Percentiles rank a stretch among this genome's conserved stretches.
phyloP scores from a whole-genome alignment of 75 land plant species.

The Picea glauca region DNA sequence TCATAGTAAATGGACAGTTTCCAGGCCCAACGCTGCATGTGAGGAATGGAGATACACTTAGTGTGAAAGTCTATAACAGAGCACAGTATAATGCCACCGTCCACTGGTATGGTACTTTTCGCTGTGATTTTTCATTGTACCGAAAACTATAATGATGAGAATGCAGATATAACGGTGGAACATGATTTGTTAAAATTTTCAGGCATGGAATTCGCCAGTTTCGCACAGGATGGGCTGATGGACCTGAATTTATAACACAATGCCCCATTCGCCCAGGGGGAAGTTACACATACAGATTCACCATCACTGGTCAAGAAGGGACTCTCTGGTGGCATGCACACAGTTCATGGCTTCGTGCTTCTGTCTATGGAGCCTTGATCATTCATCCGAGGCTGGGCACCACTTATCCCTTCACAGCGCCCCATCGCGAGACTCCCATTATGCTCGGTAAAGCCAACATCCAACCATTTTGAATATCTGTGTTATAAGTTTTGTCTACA shows the following conservation, averaged over 20 bases:
- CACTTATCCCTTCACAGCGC: constrained; percentile 14
- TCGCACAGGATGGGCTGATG: constrained; percentile 14
- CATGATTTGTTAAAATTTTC: not conserved
- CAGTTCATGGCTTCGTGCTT: constrained; percentile 19
- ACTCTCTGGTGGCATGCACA: constrained; percentile 31
- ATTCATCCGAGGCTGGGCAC: constrained; percentile 15
- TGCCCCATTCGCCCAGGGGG: constrained; percentile 20
- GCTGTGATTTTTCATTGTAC: not conserved
- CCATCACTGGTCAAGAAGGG: constrained; percentile 15
- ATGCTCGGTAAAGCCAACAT: constrained; percentile 8
- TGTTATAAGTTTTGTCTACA: too few relatives aligned
- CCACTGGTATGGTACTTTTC: constrained; percentile 21
- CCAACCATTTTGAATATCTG: not conserved
- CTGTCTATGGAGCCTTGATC: constrained; percentile 19
- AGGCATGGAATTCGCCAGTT: constrained; percentile 18
- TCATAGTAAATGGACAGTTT: constrained; percentile 21
- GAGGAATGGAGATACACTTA: constrained; percentile 21
- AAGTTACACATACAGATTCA: constrained; percentile 13
- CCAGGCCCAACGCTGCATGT: constrained; percentile 35
- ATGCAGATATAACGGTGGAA: not conserved
- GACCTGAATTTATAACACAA: constrained; percentile 21
- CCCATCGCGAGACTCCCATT: constrained; percentile 8
- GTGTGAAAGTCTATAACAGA: constrained; percentile 20
- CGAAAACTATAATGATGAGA: not conserved
- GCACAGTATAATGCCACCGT: constrained; percentile 19